Evolutionary conservation across 164 flowering plant genomes (phyloP).

Genomic region (Cinnamomum micranthum): DNA sequence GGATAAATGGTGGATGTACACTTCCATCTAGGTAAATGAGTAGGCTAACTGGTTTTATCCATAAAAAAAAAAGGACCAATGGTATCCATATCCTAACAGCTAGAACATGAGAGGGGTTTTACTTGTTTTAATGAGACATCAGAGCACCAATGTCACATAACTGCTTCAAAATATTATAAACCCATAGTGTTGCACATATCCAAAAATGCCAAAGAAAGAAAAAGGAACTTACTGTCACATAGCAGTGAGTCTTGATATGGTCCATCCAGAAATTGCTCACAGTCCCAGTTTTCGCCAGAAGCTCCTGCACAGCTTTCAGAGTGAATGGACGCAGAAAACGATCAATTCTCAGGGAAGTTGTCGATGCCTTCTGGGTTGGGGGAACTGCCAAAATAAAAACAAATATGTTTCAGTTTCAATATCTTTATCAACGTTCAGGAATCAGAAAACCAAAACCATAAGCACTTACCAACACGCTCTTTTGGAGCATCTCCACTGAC

Average conservation of each 20-base stretch:
- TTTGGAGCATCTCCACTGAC: conserved; percentile 50
- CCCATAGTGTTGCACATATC: not conserved
- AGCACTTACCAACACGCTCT: conserved; percentile 82
- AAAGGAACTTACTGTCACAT: conserved; percentile 52
- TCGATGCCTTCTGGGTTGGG: conserved; percentile 64
- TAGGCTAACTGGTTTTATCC: not conserved
- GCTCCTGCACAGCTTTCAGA: conserved; percentile 91
- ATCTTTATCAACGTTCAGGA: not conserved
- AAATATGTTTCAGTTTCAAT: not conserved
- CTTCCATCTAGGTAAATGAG: not conserved
- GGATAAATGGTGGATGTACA: not conserved
- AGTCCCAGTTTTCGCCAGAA: conserved; percentile 78
- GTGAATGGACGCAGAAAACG: conserved; percentile 92
- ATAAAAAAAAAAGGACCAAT: too few species aligned
- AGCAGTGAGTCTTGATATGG: conserved; percentile 97
- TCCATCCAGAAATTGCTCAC: conserved; percentile 95
- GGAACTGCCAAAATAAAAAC: conserved; percentile 53
- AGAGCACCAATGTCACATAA: not conserved
- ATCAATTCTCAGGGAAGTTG: conserved; percentile 82
- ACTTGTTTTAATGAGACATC: not conserved
- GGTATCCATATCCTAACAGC: not conserved
- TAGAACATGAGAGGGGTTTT: not conserved
- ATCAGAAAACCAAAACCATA: not conserved
- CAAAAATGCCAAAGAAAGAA: not conserved
- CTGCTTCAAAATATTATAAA: not conserved